phyloP scores from a whole-genome alignment of 2,329 filamentous ascomycete species.

The Paramyrothecium sp. region DNA sequence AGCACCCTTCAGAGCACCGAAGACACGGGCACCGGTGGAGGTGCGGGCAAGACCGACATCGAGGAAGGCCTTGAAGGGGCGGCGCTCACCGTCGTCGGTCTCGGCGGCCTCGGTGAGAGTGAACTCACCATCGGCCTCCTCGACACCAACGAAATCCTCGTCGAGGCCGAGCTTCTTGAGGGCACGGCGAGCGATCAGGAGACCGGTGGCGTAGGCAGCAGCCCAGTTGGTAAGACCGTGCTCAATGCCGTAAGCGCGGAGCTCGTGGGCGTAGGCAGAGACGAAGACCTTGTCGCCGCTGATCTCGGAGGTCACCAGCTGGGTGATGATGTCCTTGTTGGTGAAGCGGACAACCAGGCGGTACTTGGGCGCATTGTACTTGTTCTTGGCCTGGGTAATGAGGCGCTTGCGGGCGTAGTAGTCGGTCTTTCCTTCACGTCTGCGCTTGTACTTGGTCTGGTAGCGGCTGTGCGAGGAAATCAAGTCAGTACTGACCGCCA shows the following conservation, averaged over 20 bases:
- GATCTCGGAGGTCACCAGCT: constrained; percentile 97
- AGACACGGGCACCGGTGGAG: constrained; percentile 97
- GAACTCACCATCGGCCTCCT: constrained; percentile 97
- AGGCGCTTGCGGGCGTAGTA: constrained; percentile 99
- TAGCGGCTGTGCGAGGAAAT: constrained; percentile 67
- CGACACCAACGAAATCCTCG: constrained; percentile 89
- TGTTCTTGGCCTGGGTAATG: constrained; percentile 99
- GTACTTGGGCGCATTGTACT: constrained; percentile 99
- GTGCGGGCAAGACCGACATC: constrained; percentile 97
- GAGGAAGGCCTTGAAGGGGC: constrained; percentile 98
- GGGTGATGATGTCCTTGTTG: constrained; percentile 98
- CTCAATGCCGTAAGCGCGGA: constrained; percentile 94
- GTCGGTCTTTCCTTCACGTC: constrained; percentile 96
- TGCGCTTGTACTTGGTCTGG: constrained; percentile 99
- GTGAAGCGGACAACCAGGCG: constrained; percentile 98
- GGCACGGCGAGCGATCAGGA: constrained; percentile 93
- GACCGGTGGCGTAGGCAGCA: constrained; percentile 93
- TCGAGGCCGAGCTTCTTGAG: constrained; percentile 97
- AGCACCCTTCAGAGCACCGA: constrained; percentile 99
- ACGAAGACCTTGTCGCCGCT: constrained; percentile 95
- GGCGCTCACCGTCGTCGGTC: constrained; percentile 86
- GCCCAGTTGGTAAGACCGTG: constrained; percentile 99
- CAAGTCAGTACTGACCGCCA: constrained; percentile 19
- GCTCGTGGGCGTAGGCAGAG: constrained; percentile 94
- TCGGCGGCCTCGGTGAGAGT: constrained; percentile 91